Evolutionary conservation across 176 grass and related monocot genomes (phyloP).

Genomic region (Musa itinerans): DNA sequence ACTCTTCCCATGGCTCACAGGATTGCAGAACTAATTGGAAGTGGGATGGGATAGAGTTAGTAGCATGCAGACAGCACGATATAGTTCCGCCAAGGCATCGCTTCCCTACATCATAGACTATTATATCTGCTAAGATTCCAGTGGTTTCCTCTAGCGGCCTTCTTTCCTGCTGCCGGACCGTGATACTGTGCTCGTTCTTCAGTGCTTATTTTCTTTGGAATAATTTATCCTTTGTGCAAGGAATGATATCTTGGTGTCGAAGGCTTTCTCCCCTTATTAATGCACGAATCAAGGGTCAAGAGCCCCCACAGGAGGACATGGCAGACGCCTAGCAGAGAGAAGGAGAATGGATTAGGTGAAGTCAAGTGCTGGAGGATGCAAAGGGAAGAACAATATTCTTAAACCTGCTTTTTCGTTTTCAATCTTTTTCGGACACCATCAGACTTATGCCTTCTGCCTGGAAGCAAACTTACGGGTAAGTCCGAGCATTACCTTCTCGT

Average conservation of each 20-base stretch:
- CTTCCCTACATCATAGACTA: neutral
- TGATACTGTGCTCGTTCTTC: neutral
- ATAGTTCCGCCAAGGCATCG: constrained; percentile 9
- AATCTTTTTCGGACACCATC: too few species aligned
- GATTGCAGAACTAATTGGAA: neutral
- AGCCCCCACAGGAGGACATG: too few species aligned
- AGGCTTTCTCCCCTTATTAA: constrained; percentile 4
- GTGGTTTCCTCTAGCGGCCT: too few species aligned
- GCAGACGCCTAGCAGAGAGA: neutral
- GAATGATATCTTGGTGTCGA: neutral
- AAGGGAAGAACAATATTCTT: too few species aligned
- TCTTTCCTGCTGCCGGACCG: too few species aligned
- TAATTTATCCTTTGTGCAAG: neutral
- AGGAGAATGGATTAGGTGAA: too few species aligned
- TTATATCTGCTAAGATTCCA: neutral
- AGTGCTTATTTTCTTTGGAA: neutral
- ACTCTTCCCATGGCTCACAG: neutral
- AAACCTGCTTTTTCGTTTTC: too few species aligned
- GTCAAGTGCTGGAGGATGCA: too few species aligned
- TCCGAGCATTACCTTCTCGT: too few species aligned
- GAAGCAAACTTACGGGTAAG: too few species aligned
- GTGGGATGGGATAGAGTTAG: neutral
- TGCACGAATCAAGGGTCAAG: constrained; percentile 16
- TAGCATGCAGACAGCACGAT: neutral
- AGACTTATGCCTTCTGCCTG: too few species aligned